Conservation (phyloP, 2,329 filamentous ascomycete species). For the Apiospora malaysiana region DNA sequence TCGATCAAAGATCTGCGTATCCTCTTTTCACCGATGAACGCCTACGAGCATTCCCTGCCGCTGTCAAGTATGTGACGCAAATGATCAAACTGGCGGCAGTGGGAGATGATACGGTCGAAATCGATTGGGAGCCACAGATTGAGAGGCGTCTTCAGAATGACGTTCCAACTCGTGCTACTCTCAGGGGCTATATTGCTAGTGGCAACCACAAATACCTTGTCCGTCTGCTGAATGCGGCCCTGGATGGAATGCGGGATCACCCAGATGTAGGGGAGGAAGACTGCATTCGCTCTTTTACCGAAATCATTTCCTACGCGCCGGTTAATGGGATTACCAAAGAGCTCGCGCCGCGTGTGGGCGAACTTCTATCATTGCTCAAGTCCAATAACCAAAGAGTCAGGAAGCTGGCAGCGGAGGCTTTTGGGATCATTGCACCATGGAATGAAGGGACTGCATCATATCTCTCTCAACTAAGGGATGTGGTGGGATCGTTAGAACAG, state of each 20-base stretch:
- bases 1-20: conserved; percentile 47
- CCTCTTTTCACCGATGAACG: conserved; percentile 49
- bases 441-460: conserved; percentile 48
- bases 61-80: conserved; percentile 69
- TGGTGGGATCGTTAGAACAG: conserved; percentile 32
- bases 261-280: conserved; percentile 42
- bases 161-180: conserved; percentile 63
- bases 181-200: conserved; percentile 59
- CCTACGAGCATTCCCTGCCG: conserved; percentile 67
- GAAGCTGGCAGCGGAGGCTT: conserved; percentile 68
- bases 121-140: conserved; percentile 84
- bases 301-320: conserved; percentile 39
- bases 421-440: conserved; percentile 80
- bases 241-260: conserved; percentile 60
- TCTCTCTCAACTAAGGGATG: conserved; percentile 43
- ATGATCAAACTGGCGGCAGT: conserved; percentile 59
- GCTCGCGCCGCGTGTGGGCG: conserved; percentile 53
- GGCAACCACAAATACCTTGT: conserved; percentile 46
- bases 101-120: conserved; percentile 64
- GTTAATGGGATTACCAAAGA: conserved; percentile 35
- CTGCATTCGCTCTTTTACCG: conserved; percentile 35
- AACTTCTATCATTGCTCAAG: conserved; percentile 65
- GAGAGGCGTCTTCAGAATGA: conserved; percentile 76
- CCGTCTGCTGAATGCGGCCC: conserved; percentile 58
- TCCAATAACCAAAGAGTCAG: conserved; percentile 77